phyloP scores from a whole-genome alignment of 176 grass and related monocot species.

The Carex myosuroides region DNA sequence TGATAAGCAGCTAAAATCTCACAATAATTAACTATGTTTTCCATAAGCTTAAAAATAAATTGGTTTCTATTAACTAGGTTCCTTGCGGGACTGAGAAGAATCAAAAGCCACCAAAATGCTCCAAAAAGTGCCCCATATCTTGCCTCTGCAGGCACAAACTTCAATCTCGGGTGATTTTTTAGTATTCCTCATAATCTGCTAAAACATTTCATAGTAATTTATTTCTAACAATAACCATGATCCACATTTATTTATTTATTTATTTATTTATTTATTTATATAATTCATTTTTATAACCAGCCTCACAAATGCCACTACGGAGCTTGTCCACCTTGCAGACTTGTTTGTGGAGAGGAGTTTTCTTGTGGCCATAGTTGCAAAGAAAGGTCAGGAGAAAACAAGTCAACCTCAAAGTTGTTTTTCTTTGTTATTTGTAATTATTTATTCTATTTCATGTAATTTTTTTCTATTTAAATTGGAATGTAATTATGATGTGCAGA shows the following conservation, averaged over 20 bases:
- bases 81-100: constrained; percentile 95
- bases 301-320: constrained; percentile 97
- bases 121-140: constrained; percentile 64
- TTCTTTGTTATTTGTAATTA: background rate
- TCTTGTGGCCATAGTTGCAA: constrained; percentile 91
- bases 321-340: constrained; percentile 87
- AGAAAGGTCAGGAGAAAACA: constrained; percentile 48
- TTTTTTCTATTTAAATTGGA: background rate
- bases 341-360: constrained; percentile 62
- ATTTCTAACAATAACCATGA: constrained; percentile 9
- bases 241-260: constrained; percentile 21
- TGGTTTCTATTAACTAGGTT: constrained; percentile 48
- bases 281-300: constrained; percentile 37
- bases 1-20: constrained; percentile 4
- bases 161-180: constrained; percentile 60
- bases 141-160: constrained; percentile 80
- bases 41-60: background rate
- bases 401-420: constrained; percentile 11
- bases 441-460: background rate
- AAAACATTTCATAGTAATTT: constrained; percentile 19
- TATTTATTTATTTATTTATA: constrained; percentile 14
- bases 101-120: constrained; percentile 90
- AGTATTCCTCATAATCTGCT: constrained; percentile 10
- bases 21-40: background rate
- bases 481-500: constrained; percentile 26